Conservation (phyloP, 768 basidiomycete species). For the Podaxis sp. region DNA sequence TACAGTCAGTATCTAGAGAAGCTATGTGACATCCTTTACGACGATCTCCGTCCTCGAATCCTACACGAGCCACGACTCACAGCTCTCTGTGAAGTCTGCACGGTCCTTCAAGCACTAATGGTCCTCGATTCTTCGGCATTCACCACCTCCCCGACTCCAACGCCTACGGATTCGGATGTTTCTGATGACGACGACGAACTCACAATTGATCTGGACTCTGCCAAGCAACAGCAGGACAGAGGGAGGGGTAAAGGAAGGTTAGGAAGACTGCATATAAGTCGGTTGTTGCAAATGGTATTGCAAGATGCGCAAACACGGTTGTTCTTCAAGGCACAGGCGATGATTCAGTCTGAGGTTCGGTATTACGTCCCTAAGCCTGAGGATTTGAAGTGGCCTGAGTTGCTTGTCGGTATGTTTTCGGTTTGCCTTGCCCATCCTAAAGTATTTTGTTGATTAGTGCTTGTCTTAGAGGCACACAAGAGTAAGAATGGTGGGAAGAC, state of each 20-base stretch:
- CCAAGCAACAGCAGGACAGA: slow-evolving; percentile 19
- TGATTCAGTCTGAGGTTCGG: slow-evolving; percentile 86
- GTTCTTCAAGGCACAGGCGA: slow-evolving; percentile 93
- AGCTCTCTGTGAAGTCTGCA: slow-evolving; percentile 92
- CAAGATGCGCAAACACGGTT: slow-evolving; percentile 96
- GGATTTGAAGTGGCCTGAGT: slow-evolving; percentile 87
- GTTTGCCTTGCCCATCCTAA: background rate
- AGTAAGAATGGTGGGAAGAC: background rate
- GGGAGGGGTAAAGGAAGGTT: slow-evolving; percentile 32
- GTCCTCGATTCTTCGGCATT: slow-evolving; percentile 70
- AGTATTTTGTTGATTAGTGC: background rate
- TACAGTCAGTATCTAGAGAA: slow-evolving; percentile 83
- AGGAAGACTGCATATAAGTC: slow-evolving; percentile 68
- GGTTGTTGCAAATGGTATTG: slow-evolving; percentile 83
- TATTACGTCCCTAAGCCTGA: slow-evolving; percentile 76
- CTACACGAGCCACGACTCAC: slow-evolving; percentile 89
- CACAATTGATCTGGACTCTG: slow-evolving; percentile 36
- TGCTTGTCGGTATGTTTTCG: slow-evolving; percentile 60
- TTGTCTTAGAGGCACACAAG: background rate
- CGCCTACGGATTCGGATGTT: slow-evolving; percentile 18
- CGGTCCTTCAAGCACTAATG: slow-evolving; percentile 94
- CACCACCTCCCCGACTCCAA: slow-evolving; percentile 19
- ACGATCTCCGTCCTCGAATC: slow-evolving; percentile 93
- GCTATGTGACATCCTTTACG: slow-evolving; percentile 92
- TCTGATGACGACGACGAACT: slow-evolving; percentile 32